Percentiles rank a stretch among this genome's conserved stretches.
Evolutionary conservation across 75 land plant species (phyloP).

Genomic region (Pinus albicaulis): DNA sequence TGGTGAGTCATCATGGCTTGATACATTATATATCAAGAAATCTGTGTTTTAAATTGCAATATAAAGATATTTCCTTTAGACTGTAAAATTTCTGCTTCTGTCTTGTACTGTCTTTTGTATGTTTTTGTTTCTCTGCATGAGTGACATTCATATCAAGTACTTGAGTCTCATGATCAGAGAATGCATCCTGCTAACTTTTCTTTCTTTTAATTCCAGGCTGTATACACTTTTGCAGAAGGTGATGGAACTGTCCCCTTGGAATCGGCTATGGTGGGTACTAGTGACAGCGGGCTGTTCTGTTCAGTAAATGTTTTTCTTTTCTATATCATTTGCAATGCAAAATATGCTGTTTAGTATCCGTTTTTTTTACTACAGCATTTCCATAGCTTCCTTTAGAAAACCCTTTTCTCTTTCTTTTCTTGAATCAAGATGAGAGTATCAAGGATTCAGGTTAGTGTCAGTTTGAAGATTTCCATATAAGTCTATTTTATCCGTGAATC

Average conservation of each 20-base stretch:
- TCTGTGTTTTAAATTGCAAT: no score
- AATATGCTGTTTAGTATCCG: background rate
- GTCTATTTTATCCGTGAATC: background rate
- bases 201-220: constrained; percentile 48
- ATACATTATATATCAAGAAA: no score
- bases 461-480: background rate
- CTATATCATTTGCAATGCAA: no score
- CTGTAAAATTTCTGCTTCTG: no score
- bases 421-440: background rate
- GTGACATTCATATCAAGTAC: no score
- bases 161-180: no score
- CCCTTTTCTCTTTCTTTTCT: background rate
- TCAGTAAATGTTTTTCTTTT: background rate
- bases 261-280: constrained; percentile 77
- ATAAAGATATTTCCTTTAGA: no score
- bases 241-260: constrained; percentile 97
- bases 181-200: no score
- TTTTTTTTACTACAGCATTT: background rate
- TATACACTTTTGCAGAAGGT: constrained; percentile 83
- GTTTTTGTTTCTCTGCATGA: no score
- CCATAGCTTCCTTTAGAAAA: background rate
- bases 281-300: background rate
- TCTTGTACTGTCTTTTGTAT: no score
- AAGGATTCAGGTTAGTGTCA: background rate
- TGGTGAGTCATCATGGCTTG: no score